Percentiles rank a stretch among this genome's conserved stretches.
Conservation (phyloP, 176 grass and related monocot genomes). For the Raddia distichophylla region DNA sequence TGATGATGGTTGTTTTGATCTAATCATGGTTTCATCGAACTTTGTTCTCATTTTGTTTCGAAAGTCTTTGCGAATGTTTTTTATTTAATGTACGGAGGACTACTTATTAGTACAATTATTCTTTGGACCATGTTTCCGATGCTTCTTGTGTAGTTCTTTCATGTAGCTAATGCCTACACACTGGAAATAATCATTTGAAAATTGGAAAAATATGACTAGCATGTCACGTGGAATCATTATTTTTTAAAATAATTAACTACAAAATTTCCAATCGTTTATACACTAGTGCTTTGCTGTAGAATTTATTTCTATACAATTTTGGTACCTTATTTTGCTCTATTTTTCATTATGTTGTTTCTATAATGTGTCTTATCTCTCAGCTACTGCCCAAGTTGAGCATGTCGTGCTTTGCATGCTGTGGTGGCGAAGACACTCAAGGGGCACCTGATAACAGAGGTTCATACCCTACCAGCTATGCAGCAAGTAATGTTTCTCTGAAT, state of each 20-base stretch:
- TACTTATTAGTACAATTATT: background rate
- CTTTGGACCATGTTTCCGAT: background rate
- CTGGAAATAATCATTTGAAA: conserved; percentile 3
- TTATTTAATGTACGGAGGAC: background rate
- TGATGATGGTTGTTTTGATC: background rate
- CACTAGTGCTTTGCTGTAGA: background rate
- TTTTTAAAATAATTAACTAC: background rate
- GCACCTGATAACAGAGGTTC: conserved; percentile 41
- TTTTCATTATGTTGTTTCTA: background rate
- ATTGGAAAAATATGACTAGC: background rate
- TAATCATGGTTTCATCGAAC: background rate
- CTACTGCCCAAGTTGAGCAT: conserved; percentile 22
- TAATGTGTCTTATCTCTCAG: background rate
- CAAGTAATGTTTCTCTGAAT: conserved; percentile 36
- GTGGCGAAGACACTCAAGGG: conserved; percentile 31
- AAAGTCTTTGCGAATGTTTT: background rate
- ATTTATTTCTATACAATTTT: background rate
- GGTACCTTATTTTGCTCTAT: background rate
- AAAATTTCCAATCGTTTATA: background rate
- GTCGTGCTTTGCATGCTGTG: conserved; percentile 47
- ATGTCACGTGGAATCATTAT: background rate
- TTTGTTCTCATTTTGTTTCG: conserved; percentile 19
- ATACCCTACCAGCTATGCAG: conserved; percentile 33
- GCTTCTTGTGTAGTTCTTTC: background rate
- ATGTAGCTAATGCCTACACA: background rate